Conservation (phyloP, 163 green algal species). For the Chloromonas sp. region DNA sequence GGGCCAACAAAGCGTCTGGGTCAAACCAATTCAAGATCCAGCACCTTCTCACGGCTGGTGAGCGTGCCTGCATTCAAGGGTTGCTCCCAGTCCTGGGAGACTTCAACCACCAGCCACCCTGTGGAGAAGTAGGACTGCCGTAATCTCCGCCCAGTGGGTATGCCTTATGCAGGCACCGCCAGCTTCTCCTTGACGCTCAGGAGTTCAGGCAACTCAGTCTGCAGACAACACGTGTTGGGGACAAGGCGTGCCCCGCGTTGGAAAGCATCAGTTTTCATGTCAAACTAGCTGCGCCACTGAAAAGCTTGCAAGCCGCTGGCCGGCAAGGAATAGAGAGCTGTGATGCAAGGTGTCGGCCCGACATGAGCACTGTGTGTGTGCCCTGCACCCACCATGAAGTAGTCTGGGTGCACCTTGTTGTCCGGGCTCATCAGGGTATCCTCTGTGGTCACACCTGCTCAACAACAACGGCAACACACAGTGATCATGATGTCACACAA, state of each 20-base stretch:
- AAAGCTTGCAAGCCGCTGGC: neutral
- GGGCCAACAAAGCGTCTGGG: too few species aligned
- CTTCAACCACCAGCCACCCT: too few species aligned
- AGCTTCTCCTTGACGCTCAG: constrained; percentile 51
- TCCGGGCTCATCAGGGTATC: constrained; percentile 72
- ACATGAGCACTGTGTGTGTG: neutral
- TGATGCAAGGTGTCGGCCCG: neutral
- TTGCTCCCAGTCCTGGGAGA: too few species aligned
- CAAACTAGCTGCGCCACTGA: too few species aligned
- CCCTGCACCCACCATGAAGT: constrained; percentile 57
- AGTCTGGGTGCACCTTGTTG: constrained; percentile 90
- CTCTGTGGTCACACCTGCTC: constrained; percentile 85
- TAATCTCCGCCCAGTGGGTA: too few species aligned
- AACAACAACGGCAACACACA: neutral
- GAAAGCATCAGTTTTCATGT: neutral
- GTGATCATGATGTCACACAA: neutral
- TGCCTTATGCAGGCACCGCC: constrained; percentile 7
- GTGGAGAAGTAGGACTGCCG: too few species aligned
- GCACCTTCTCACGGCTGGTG: too few species aligned
- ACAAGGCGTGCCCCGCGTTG: neutral
- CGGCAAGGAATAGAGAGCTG: neutral
- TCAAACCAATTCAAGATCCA: too few species aligned
- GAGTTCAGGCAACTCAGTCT: constrained; percentile 65
- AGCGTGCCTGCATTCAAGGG: too few species aligned
- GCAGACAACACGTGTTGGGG: neutral